Percentiles rank a stretch among this genome's conserved stretches.
Conservation (phyloP, 148 eudicot species). For the Chenopodium album region DNA sequence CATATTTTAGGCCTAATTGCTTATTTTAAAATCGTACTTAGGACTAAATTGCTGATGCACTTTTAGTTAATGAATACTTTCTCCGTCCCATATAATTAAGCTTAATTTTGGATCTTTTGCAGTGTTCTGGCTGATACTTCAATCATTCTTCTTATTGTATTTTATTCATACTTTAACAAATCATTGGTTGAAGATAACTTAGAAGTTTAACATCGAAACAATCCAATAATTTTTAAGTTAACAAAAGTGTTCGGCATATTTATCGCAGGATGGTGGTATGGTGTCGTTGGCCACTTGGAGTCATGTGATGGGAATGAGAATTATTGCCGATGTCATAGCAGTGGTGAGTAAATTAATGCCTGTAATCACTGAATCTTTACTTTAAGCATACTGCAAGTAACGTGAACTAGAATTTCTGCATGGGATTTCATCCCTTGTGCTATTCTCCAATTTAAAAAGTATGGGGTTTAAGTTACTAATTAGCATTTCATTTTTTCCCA, state of each 20-base stretch:
- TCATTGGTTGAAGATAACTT: neutral
- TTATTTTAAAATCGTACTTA: neutral
- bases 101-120: neutral
- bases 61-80: neutral
- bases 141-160: neutral
- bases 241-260: constrained; percentile 12
- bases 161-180: neutral
- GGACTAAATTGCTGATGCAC: neutral
- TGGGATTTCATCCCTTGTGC: constrained; percentile 6
- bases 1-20: neutral
- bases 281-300: constrained; percentile 91
- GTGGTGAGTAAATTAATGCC: constrained; percentile 43
- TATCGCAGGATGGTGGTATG: constrained; percentile 97
- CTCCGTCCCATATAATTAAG: neutral
- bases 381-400: constrained; percentile 10
- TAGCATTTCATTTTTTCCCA: neutral
- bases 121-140: neutral
- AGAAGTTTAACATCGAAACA: neutral
- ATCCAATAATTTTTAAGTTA: neutral
- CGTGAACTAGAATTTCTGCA: constrained; percentile 11
- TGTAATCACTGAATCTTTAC: constrained; percentile 17
- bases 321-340: constrained; percentile 65
- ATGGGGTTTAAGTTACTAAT: neutral
- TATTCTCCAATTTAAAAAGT: neutral
- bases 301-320: constrained; percentile 64